These are phyloP conservation scores for Phytophthora meadii DNA, from an alignment of 352 stramenopile genomes.

Conservation along the genomic window DNA sequence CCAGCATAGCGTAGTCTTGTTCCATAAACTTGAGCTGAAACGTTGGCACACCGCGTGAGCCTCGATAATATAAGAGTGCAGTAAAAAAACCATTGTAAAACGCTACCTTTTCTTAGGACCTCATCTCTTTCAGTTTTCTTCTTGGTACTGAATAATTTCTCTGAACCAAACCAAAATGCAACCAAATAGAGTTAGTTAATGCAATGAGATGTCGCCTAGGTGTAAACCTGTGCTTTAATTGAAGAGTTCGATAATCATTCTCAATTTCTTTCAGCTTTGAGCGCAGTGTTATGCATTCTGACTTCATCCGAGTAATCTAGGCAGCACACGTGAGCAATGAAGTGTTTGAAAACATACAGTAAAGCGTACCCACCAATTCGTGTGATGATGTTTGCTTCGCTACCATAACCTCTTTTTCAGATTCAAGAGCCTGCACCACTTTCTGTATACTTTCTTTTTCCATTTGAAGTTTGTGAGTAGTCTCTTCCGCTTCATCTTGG, in stretches of 20 bases:
- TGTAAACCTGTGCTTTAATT: conserved; percentile 70
- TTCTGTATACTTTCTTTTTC: conserved; percentile 59
- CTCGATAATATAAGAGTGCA: no score
- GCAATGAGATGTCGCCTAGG: background rate
- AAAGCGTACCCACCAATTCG: conserved; percentile 54
- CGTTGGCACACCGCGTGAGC: background rate
- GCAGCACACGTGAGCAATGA: background rate
- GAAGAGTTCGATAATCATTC: conserved; percentile 76
- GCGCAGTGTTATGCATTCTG: conserved; percentile 66
- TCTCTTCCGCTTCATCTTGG: conserved; percentile 57
- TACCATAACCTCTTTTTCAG: conserved; percentile 56
- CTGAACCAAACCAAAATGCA: conserved; percentile 30
- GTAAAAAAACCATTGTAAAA: no score
- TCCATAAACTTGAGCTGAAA: conserved; percentile 75
- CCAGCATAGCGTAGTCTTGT: conserved; percentile 56
- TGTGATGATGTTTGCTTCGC: conserved; percentile 63
- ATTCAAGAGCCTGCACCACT: conserved; percentile 54
- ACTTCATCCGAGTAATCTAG: conserved; percentile 72
- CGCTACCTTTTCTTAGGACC: conserved; percentile 63
- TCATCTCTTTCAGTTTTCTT: conserved; percentile 81
- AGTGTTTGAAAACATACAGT: background rate
- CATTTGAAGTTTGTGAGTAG: conserved; percentile 52
- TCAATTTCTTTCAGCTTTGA: conserved; percentile 83
- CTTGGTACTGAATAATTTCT: conserved; percentile 66
- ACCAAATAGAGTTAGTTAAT: background rate